Percentiles rank a stretch among this genome's conserved stretches.
These are phyloP conservation scores for Fonsecaea pugnacius DNA, from an alignment of 2,329 filamentous ascomycete genomes.

Conservation along the genomic window DNA sequence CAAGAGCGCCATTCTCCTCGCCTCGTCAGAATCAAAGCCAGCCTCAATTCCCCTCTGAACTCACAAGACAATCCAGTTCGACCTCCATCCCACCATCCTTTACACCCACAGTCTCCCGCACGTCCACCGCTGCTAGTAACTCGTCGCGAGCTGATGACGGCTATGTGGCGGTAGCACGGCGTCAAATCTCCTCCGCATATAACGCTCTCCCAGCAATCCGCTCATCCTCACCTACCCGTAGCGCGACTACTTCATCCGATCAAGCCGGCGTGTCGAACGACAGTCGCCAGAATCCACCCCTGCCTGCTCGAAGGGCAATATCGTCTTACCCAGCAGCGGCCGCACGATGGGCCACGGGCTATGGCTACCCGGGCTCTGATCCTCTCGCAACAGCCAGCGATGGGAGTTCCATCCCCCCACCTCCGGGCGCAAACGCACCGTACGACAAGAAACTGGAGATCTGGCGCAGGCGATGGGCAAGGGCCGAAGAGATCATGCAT, in stretches of 20 bases:
- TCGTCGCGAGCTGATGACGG: constrained; percentile 32
- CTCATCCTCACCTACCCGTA: constrained; percentile 34
- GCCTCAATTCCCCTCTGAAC: constrained; percentile 20
- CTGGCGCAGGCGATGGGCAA: constrained; percentile 54
- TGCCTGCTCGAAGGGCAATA: constrained; percentile 39
- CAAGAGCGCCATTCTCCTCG: constrained; percentile 38
- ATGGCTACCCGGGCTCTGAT: constrained; percentile 30
- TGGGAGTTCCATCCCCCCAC: background rate
- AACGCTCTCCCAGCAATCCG: constrained; percentile 38
- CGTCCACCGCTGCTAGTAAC: constrained; percentile 23
- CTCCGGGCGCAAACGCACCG: constrained; percentile 3
- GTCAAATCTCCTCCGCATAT: constrained; percentile 34
- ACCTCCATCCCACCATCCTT: constrained; percentile 30
- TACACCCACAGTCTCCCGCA: constrained; percentile 23
- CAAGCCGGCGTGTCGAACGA: constrained; percentile 37
- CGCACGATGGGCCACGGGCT: constrained; percentile 40
- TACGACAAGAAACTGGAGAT: constrained; percentile 55
- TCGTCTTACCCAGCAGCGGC: constrained; percentile 41
- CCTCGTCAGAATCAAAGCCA: constrained; percentile 36
- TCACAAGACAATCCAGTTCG: constrained; percentile 8
- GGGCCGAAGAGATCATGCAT: constrained; percentile 50
- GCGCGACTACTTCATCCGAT: constrained; percentile 32
- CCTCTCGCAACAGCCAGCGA: constrained; percentile 9
- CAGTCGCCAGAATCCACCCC: constrained; percentile 37
- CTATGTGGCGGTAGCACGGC: constrained; percentile 35